Base-by-base conservation (phyloP, 176 grass and related monocot species). In the Oryza longistaminata region DNA sequence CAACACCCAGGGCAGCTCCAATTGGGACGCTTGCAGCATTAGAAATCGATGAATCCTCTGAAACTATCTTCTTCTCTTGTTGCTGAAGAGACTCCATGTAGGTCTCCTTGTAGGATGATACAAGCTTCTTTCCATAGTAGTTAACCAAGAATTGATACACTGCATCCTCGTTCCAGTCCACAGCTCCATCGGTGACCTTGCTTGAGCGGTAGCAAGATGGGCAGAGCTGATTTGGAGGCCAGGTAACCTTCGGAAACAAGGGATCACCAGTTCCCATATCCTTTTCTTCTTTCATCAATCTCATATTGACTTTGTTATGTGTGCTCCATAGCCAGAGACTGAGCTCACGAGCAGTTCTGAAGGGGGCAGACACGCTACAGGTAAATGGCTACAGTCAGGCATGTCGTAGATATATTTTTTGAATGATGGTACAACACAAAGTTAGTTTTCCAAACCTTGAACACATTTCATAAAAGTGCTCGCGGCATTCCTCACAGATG, bases 291-390 rank as follows among this genome's bases (percentile, higher is more conserved):
- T 95, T 95, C 89, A 90, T 94, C 81, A 98, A 78, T 69, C 96
- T 95, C 86, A 95, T 78, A n/a, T 98, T 96, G 39, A 98, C 96
- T 92, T 95, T 93, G 83, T 98, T 98, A 88, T 98, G 96, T 58
- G 96, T 69, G 34, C 39, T 88, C 96, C 96, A 98, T 58, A 98
- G 74, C 96, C 96, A 98, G 50, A 98, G 86, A 72, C 83, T 91
- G 60, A 98, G 91, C 46, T 90, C 93, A 76, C 86, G 93, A 3
- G 88, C 48, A 88, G 90, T 88, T 75, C 91, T 95, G 75, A 98
- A 98, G 50, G 91, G 96, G 42, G 50, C 77, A 72, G 85, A 89
- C 65, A 98, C 91, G n/a, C 96, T 98, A 64, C 86, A 94, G 68
- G 64, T 26, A 33, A 85, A 85, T 86, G 25, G 40, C 39, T 68